Evolutionary conservation across 2,329 filamentous ascomycete species (phyloP), one percentile per base, ranked within the genome.

Genomic region (Lachnellula suecica): DNA sequence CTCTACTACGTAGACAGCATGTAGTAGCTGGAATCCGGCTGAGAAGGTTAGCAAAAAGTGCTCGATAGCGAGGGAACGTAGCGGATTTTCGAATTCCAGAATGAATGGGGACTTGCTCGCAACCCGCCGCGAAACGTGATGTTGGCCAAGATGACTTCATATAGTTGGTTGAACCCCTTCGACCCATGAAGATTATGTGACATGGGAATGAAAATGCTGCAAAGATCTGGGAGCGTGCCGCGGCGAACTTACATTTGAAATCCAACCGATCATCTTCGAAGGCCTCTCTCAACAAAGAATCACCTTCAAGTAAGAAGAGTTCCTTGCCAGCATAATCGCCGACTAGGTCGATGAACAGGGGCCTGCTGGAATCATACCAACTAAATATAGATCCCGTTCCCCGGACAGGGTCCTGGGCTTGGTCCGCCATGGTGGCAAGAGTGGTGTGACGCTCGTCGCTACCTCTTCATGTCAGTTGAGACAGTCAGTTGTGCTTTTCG

Each of bases 261-360:
- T 91, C 84, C 37, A 91, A 78, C 20, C 78, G 74, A 10, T 77
- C 72, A 58, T 86, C 76, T n/a, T 73, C 70, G 44, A 91, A 79
- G 61, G 80, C 85, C 52, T 87, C 71, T 6, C 82, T 71, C 10
- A 91, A 71, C n/a, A 91, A 68, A 0, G 86, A 86, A 62, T 92
- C 87, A 25, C 87, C 87, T 58, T 91, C 85, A 25, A 91, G 78
- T 20, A 87, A 72, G 65, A 91, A 91, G 10, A 86, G 74, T 64
- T 90, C 87, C 54, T 82, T 82, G 20, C 88, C 87, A 3, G 85
- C 86, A 68, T 88, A 91, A 64, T 91, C 88, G 37, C 88, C 86
- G 4, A 91, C 81, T 2, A 91, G 77, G 59, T 89, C 85, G 24
- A 88, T 75, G 45, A 70, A 70, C 49, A 75, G 69, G 6, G 75